phyloP scores from a whole-genome alignment of 148 eudicot genomes.

The Arbutus unedo region DNA sequence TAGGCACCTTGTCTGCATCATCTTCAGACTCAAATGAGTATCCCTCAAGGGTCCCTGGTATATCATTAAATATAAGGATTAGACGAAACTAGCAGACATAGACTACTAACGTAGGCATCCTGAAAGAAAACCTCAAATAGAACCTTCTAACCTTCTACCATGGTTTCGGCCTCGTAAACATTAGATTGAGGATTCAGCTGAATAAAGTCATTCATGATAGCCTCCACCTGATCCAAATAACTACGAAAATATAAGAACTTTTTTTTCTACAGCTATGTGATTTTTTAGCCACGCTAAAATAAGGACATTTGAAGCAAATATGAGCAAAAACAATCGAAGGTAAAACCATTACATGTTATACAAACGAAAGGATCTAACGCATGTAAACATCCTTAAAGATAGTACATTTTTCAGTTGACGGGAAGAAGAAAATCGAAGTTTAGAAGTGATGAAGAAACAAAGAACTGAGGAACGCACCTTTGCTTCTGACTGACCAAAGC shows the following conservation, averaged over 20 bases:
- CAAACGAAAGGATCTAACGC: conserved; percentile 7
- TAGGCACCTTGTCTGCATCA: conserved; percentile 67
- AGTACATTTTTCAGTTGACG: not conserved
- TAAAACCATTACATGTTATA: not conserved
- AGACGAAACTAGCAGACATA: not conserved
- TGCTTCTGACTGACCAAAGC: conserved; percentile 92
- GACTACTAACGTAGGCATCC: not conserved
- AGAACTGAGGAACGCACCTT: conserved; percentile 49
- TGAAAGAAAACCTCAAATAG: conserved; percentile 6
- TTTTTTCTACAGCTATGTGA: not conserved
- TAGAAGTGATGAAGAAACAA: conserved; percentile 16
- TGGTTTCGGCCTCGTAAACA: conserved; percentile 90
- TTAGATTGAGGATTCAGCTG: conserved; percentile 90
- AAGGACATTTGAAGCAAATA: not conserved
- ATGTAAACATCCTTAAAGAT: not conserved
- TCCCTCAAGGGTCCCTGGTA: conserved; percentile 83
- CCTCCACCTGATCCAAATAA: conserved; percentile 65
- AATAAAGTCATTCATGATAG: conserved; percentile 92
- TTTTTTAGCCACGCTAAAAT: not conserved
- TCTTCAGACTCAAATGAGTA: conserved; percentile 93
- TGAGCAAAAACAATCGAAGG: not conserved
- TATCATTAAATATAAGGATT: conserved; percentile 16
- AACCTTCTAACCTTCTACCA: conserved; percentile 80
- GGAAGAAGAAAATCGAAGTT: not conserved
- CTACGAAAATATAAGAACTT: not conserved